Base-by-base conservation (phyloP, 495 filamentous ascomycete species). In the Cercophora newfieldiana region DNA sequence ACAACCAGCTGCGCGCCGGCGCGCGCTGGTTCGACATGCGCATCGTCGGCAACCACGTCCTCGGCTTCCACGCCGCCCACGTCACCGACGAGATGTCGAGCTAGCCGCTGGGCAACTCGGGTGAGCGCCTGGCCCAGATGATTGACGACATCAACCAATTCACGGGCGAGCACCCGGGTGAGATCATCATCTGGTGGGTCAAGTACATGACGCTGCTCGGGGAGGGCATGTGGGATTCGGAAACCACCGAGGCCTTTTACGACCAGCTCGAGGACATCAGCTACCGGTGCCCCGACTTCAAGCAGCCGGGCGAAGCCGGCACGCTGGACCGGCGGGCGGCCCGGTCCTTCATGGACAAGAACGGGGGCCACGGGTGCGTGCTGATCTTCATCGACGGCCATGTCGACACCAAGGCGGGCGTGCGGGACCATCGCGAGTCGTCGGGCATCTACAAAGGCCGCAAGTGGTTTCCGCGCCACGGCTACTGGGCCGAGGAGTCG, bases 321-420 rank as follows among this genome's bases (percentile, higher is more conserved):
- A 65, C 24, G 25, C 28, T 37, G 26, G 37, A 51, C 19, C 14
- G 19, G 33, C 22, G 0, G 31, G 6, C 21, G 10, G 19, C n/a
- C 21, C 19, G 33, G 7, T 19, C 22, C 0, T 70, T 71, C 29
- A 59, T 71, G 26, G 63, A 66, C 59, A 14, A 19, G 6, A 66
- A 68, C 54, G 37, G 57, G 25, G 66, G 66, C 0, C 61, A 50
- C 10, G 69, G 66, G n/a, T 68, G 69, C 44, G 69, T 64, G 7
- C 25, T 71, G 3, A 31, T 67, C 25, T 16, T 66, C 14, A 22
- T 58, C 30, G 33, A 64, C 24, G 44, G 2, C 7, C 6, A 28
- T 2, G 19, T 18, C 2, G 18, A 25, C 57, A n/a, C n/a, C n/a
- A n/a, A n/a, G n/a, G n/a, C n/a, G n/a, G n/a, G n/a, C n/a, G n/a